Percentiles rank a stretch among this genome's conserved stretches.
These are phyloP conservation scores for Apophysomyces elegans DNA, from an alignment of 371 early-diverging fungal genomes.

Conservation along the genomic window DNA sequence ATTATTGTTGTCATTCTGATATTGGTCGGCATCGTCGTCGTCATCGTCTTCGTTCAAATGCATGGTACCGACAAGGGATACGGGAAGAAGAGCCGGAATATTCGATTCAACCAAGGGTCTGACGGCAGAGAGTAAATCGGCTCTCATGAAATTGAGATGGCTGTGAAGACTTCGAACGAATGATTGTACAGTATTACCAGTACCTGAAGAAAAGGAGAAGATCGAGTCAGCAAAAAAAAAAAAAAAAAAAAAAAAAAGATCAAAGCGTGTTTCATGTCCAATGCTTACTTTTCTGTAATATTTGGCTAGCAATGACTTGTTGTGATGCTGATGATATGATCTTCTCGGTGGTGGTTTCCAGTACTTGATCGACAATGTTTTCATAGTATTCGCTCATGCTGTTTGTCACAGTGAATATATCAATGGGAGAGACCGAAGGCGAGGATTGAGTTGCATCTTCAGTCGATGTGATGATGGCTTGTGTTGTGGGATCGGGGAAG, in stretches of 20 bases:
- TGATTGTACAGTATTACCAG: slow-evolving; percentile 14
- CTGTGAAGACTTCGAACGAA: slow-evolving; percentile 30
- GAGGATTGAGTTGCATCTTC: neutral
- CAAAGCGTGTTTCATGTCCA: neutral
- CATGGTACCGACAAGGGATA: neutral
- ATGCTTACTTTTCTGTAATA: neutral
- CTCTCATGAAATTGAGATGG: slow-evolving; percentile 30
- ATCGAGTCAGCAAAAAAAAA: neutral
- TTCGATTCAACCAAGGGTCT: slow-evolving; percentile 33
- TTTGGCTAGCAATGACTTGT: slow-evolving; percentile 21
- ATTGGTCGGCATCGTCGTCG: slow-evolving; percentile 3
- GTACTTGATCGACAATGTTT: slow-evolving; percentile 49
- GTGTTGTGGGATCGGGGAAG: neutral
- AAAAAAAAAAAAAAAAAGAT: neutral
- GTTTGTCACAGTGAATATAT: slow-evolving; percentile 21
- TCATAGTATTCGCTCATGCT: slow-evolving; percentile 51
- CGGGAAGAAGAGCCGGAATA: slow-evolving; percentile 19
- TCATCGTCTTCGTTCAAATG: slow-evolving; percentile 8
- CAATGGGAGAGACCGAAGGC: slow-evolving; percentile 1
- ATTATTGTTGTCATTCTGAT: neutral
- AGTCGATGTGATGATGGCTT: neutral
- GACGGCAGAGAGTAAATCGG: slow-evolving; percentile 32
- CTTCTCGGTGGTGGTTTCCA: slow-evolving; percentile 36
- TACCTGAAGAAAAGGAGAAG: neutral
- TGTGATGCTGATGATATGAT: slow-evolving; percentile 33